Percentiles rank a stretch among this genome's conserved stretches.
Evolutionary conservation across 2,329 filamentous ascomycete species (phyloP).

Genomic region (Monosporascus sp.): DNA sequence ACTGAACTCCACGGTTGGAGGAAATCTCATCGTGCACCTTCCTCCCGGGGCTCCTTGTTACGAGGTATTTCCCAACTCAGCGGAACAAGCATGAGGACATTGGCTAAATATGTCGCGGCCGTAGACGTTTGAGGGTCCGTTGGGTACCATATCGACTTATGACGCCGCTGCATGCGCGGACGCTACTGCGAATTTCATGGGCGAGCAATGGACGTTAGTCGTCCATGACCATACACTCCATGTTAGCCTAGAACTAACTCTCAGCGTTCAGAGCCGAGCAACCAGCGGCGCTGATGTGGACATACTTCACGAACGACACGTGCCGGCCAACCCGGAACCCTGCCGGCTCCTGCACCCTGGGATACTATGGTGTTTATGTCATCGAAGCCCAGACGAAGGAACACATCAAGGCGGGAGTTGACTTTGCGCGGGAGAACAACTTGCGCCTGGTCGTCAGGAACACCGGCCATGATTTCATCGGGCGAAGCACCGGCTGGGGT

Average conservation of each 20-base stretch:
- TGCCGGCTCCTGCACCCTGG: constrained; percentile 29
- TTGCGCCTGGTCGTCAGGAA: constrained; percentile 51
- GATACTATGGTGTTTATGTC: constrained; percentile 34
- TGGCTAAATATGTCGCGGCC: not conserved
- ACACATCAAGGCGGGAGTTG: constrained; percentile 26
- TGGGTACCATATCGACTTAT: constrained; percentile 31
- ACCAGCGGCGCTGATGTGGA: constrained; percentile 31
- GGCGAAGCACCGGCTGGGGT: constrained; percentile 58
- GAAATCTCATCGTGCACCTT: constrained; percentile 27
- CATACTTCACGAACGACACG: constrained; percentile 38
- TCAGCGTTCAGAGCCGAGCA: constrained; percentile 18
- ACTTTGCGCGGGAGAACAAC: constrained; percentile 41
- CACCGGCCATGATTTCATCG: constrained; percentile 53
- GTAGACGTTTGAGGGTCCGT: constrained; percentile 29
- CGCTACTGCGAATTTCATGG: constrained; percentile 23
- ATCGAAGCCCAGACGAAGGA: constrained; percentile 22
- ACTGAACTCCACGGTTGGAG: constrained; percentile 31
- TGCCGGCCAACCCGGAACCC: constrained; percentile 31
- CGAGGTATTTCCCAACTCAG: constrained; percentile 17
- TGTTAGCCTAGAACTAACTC: not conserved
- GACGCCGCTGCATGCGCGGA: constrained; percentile 29
- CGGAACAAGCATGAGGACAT: not conserved
- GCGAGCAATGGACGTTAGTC: constrained; percentile 34
- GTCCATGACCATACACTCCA: constrained; percentile 4
- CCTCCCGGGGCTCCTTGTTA: constrained; percentile 30